These are phyloP conservation scores for Mortierella sp. DNA, from an alignment of 371 early-diverging fungal species.

Conservation along the genomic window DNA sequence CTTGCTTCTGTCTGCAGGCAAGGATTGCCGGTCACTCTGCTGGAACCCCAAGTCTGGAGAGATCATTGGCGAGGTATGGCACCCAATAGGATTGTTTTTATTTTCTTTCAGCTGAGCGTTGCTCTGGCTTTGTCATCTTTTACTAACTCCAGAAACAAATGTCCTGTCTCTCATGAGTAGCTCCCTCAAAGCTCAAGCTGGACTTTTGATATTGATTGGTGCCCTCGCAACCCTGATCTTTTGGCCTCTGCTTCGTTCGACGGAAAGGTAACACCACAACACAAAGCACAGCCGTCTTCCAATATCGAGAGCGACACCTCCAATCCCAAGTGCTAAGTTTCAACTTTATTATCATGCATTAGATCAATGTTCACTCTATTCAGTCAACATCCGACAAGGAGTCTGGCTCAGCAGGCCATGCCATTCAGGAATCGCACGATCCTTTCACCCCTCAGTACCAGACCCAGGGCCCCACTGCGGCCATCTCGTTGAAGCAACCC, in stretches of 20 bases:
- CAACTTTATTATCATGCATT: conserved; percentile 10
- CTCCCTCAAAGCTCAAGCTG: conserved; percentile 86
- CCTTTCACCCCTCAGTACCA: conserved; percentile 77
- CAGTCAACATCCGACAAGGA: conserved; percentile 68
- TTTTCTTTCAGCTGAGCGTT: conserved; percentile 66
- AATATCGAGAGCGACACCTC: neutral
- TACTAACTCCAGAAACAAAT: neutral
- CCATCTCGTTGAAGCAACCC: conserved; percentile 84
- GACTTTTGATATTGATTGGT: conserved; percentile 96
- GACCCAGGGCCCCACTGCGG: conserved; percentile 42
- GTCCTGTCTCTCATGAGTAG: conserved; percentile 60
- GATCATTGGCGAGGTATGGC: conserved; percentile 78
- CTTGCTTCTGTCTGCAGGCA: conserved; percentile 89
- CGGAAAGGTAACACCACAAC: conserved; percentile 71
- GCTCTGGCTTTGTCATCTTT: neutral
- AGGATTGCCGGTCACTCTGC: conserved; percentile 93
- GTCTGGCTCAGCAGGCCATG: conserved; percentile 33
- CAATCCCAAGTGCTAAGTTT: neutral
- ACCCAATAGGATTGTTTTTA: conserved; percentile 66
- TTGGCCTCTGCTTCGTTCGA: conserved; percentile 90
- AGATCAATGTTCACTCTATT: conserved; percentile 87
- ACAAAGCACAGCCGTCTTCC: neutral
- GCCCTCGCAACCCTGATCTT: conserved; percentile 91
- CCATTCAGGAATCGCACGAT: conserved; percentile 67
- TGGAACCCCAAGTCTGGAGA: conserved; percentile 88